Evolutionary conservation across 2,329 filamentous ascomycete genomes (phyloP).

Genomic region (Colletotrichum sidae): DNA sequence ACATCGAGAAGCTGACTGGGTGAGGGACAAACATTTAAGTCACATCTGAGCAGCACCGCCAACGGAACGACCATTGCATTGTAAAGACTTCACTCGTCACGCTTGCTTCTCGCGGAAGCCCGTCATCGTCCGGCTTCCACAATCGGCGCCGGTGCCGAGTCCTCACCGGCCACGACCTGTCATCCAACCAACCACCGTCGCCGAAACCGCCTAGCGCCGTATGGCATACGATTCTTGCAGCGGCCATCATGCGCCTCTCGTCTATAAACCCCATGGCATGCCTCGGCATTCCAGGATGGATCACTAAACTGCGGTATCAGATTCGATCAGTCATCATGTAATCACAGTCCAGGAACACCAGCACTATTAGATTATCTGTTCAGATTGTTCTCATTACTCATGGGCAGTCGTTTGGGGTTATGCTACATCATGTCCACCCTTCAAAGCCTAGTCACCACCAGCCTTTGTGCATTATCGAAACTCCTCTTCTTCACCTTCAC

Average conservation of each 20-base stretch:
- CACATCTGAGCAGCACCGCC: no score
- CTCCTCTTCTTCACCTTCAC: neutral
- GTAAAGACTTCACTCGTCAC: no score
- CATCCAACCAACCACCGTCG: slow-evolving; percentile 20
- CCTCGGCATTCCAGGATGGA: slow-evolving; percentile 14
- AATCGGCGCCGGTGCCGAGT: slow-evolving; percentile 16
- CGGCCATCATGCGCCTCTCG: slow-evolving; percentile 18
- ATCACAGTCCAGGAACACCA: neutral
- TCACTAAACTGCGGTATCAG: neutral
- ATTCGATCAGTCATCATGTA: neutral
- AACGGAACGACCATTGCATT: no score
- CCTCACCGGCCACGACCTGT: slow-evolving; percentile 11
- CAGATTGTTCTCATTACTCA: slow-evolving; percentile 11
- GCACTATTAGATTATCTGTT: neutral
- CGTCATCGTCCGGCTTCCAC: no score
- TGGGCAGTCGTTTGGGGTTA: slow-evolving; percentile 13
- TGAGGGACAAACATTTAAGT: no score
- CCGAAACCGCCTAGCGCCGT: slow-evolving; percentile 10
- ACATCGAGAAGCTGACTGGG: no score
- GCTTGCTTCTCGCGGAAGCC: no score
- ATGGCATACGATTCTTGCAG: slow-evolving; percentile 23
- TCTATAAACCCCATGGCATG: slow-evolving; percentile 15
- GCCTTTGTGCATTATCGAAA: slow-evolving; percentile 5
- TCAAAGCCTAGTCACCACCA: neutral
- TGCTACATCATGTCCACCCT: neutral